phyloP scores from a whole-genome alignment of 2,329 filamentous ascomycete genomes.

The Arthrobotrys sphaeroides region DNA sequence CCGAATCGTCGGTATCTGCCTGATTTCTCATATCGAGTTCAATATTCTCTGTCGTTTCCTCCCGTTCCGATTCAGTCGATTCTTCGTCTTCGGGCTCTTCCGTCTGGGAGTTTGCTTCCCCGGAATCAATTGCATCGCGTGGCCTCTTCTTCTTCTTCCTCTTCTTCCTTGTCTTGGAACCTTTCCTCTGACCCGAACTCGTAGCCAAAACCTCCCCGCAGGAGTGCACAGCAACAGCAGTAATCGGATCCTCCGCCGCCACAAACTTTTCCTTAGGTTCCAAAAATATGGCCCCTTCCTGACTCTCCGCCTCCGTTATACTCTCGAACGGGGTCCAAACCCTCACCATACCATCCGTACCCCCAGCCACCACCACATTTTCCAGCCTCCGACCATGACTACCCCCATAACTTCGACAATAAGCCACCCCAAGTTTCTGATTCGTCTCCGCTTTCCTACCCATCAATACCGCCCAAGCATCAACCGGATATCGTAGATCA shows the following conservation, averaged over 20 bases:
- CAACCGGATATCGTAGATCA: constrained; percentile 61
- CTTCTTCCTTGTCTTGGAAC: neutral
- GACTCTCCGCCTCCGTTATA: constrained; percentile 42
- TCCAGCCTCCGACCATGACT: constrained; percentile 26
- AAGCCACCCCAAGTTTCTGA: constrained; percentile 64
- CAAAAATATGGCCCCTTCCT: constrained; percentile 55
- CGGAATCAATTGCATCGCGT: no score
- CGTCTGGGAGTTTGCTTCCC: no score
- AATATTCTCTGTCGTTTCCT: neutral
- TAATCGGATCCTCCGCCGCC: constrained; percentile 60
- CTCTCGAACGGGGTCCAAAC: constrained; percentile 59
- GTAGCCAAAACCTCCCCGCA: constrained; percentile 60
- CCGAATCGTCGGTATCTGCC: neutral
- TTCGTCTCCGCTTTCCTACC: constrained; percentile 59
- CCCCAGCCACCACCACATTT: constrained; percentile 64
- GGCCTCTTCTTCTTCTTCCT: neutral
- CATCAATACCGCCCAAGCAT: neutral
- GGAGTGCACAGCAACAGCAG: constrained; percentile 60
- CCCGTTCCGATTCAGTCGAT: neutral
- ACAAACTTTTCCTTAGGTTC: constrained; percentile 58
- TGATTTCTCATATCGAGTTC: neutral
- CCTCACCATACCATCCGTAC: constrained; percentile 63
- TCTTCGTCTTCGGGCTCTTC: neutral
- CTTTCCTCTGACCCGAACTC: constrained; percentile 60
- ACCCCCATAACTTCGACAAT: constrained; percentile 53